Percentiles rank a stretch among this genome's conserved stretches.
These are phyloP conservation scores for Elongisporangium prolatum DNA, from an alignment of 352 stramenopile species.

Conservation along the genomic window DNA sequence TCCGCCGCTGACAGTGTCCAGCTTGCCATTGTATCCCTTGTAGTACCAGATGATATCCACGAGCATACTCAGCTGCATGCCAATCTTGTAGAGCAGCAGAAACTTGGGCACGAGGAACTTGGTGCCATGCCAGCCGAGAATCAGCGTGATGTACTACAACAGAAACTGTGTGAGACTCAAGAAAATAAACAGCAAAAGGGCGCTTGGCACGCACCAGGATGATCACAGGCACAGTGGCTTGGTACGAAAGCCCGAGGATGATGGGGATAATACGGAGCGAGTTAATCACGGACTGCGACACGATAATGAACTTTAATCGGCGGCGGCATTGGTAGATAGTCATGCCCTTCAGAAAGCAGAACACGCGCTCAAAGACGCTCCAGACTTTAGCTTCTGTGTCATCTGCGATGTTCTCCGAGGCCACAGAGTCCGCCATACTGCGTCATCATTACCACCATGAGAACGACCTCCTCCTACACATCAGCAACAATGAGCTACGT, in stretches of 20 bases:
- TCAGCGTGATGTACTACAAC: slow-evolving; percentile 70
- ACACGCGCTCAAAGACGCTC: slow-evolving; percentile 78
- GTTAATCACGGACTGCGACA: slow-evolving; percentile 79
- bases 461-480: background rate
- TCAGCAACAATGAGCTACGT: background rate
- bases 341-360: slow-evolving; percentile 87
- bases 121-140: slow-evolving; percentile 86
- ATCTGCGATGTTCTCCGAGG: slow-evolving; percentile 40
- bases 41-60: slow-evolving; percentile 87
- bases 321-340: slow-evolving; percentile 82
- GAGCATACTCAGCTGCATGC: slow-evolving; percentile 81
- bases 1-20: slow-evolving; percentile 68
- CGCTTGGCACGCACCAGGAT: slow-evolving; percentile 46
- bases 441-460: background rate
- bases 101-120: slow-evolving; percentile 86
- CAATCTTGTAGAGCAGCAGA: slow-evolving; percentile 86
- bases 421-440: slow-evolving; percentile 79
- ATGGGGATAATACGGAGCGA: slow-evolving; percentile 84
- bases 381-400: slow-evolving; percentile 68
- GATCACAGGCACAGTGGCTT: slow-evolving; percentile 74
- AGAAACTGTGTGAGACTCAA: background rate
- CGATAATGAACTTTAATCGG: slow-evolving; percentile 84
- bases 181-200: background rate
- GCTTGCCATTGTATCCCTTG: slow-evolving; percentile 83
- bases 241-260: slow-evolving; percentile 79